A percentile compares a stretch with the other conserved stretches of the same genome.
Evolutionary conservation across 2,329 filamentous ascomycete genomes (phyloP).

Genomic region (Phaeosphaeriaceae sp.): DNA sequence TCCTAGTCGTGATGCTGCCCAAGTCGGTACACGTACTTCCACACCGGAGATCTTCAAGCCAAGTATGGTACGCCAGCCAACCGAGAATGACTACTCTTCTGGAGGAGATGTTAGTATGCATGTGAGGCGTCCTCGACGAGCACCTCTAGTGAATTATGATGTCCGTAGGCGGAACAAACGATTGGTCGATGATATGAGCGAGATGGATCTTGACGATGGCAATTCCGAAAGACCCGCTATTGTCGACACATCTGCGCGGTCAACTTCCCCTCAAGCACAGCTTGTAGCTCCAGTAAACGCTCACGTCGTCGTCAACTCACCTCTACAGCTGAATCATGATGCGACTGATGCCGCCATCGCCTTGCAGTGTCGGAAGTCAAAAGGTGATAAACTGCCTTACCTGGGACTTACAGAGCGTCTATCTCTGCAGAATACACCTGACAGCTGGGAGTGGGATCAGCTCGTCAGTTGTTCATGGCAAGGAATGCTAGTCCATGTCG

Average conservation of each 20-base stretch:
- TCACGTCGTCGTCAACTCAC: slow-evolving; percentile 23
- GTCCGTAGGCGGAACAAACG: slow-evolving; percentile 25
- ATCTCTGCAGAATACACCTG: slow-evolving; percentile 14
- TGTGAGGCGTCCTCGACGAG: slow-evolving; percentile 28
- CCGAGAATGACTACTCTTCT: slow-evolving; percentile 26
- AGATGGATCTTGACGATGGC: slow-evolving; percentile 8
- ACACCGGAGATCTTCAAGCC: slow-evolving; percentile 1
- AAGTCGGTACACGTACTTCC: background rate
- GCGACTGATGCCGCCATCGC: slow-evolving; percentile 29
- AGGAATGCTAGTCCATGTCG: slow-evolving; percentile 40
- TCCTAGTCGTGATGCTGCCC: background rate
- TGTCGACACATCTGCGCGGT: slow-evolving; percentile 1
- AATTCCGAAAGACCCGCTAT: slow-evolving; percentile 2
- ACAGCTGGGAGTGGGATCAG: slow-evolving; percentile 35
- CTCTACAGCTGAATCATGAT: slow-evolving; percentile 26
- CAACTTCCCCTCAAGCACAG: slow-evolving; percentile 21
- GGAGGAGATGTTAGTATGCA: slow-evolving; percentile 21
- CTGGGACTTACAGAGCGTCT: slow-evolving; percentile 30
- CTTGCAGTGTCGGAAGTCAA: slow-evolving; percentile 5
- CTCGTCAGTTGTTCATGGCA: slow-evolving; percentile 34
- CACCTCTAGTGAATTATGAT: slow-evolving; percentile 35
- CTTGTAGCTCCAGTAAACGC: slow-evolving; percentile 12
- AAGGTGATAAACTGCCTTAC: slow-evolving; percentile 30
- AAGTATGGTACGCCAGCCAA: slow-evolving; percentile 2
- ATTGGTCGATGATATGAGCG: background rate